Conservation (phyloP, 129 eudicot species). For the Glebionis coronaria region DNA sequence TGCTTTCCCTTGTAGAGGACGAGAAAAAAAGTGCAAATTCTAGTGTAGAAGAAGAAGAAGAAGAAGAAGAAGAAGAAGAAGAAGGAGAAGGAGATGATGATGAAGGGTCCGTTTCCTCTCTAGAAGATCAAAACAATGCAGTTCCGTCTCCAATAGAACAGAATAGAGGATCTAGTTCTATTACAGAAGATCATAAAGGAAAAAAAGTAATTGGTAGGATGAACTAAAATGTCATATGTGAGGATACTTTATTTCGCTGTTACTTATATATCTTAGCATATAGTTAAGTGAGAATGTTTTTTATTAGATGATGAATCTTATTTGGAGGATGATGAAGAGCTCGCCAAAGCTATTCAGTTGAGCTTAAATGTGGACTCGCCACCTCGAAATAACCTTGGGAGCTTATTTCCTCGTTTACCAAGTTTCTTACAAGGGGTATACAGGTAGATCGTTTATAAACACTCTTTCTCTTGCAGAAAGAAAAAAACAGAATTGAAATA, state of each 20-base stretch:
- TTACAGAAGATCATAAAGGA: constrained; percentile 55
- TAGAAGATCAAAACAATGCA: constrained; percentile 48
- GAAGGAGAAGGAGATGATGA: constrained; percentile 24
- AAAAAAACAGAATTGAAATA: no score
- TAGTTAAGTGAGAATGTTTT: neutral
- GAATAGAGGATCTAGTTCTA: constrained; percentile 23
- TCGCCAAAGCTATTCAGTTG: constrained; percentile 82
- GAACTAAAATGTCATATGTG: neutral
- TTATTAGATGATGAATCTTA: constrained; percentile 39
- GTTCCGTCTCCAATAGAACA: constrained; percentile 64
- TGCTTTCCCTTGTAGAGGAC: constrained; percentile 25
- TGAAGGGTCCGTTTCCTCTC: constrained; percentile 51
- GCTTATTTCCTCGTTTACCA: constrained; percentile 58
- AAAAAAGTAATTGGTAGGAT: constrained; percentile 76
- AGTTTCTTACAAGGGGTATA: constrained; percentile 50
- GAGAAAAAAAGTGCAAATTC: constrained; percentile 44
- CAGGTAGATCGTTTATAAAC: constrained; percentile 41
- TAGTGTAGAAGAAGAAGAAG: constrained; percentile 47
- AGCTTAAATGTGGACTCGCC: constrained; percentile 71
- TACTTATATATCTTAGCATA: constrained; percentile 1
- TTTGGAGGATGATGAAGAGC: constrained; percentile 82
- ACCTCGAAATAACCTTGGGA: constrained; percentile 55
- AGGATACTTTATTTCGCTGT: neutral
- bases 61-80: neutral
- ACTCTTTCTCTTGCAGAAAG: neutral